Base-by-base conservation (phyloP, 176 grass and related monocot genomes). In the Dactylis glomerata region DNA sequence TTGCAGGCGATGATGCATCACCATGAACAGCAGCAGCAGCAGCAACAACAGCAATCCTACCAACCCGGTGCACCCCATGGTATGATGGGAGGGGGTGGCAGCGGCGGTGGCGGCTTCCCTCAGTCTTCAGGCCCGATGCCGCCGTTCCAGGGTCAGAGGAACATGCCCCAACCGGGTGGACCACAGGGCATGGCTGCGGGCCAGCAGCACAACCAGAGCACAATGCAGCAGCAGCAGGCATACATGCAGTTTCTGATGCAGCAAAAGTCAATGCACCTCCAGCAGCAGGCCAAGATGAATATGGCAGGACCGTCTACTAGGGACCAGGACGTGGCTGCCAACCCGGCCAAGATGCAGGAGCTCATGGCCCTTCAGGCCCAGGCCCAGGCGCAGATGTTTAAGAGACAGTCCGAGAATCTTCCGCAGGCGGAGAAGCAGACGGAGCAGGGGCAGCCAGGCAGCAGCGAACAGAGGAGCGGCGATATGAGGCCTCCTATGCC, bases 261-360 rank as follows among this genome's bases (percentile, higher is more conserved):
- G 45, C 92, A 99, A 22, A 94, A 87, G 47, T 69, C 97, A n/a
- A 94, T 90, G 87, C 87, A 87, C 31, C 79, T 87, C 34, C 95
- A 88, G 31, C 90, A 95, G 37, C 68, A 72, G 68, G 88, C 77
- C 79, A 92, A 91, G 61, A 70, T 82, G 75, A 90, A 81, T 62
- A 87, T 90, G 87, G 78, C 70, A 13, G 84, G 82, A 16, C 80
- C 88, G 50, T 86, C 90, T 47, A 19, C 82, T 40, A 90, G 90
- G 44, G 88, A 95, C 78, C 90, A 95, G 76, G 90, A 95, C 23
- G 66, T 76, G 75, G 56, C 83, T 75, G 67, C 80, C 73, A 95
- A 91, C 83, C 85, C 84, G 10, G 85, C 86, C 0, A 96, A 94
- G 78, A 77, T 96, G 81, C 96, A 98, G 83, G 96, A 98, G 65